These are phyloP conservation scores for Candida sakaeoensis DNA, from an alignment of 805 yeast genomes.

Conservation along the genomic window DNA sequence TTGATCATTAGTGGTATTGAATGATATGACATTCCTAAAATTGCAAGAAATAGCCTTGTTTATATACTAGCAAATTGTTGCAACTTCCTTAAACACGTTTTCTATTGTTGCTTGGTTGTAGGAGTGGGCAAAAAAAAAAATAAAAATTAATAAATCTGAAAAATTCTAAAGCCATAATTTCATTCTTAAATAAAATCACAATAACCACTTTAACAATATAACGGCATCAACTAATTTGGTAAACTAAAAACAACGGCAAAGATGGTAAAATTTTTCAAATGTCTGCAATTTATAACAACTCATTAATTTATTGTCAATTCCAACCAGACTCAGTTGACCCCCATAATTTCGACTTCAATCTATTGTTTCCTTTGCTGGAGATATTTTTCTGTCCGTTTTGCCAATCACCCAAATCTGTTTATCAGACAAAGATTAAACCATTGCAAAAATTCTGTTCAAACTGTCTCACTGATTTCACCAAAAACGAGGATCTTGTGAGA, in stretches of 20 bases:
- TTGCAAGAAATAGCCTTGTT: no score
- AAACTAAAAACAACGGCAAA: neutral
- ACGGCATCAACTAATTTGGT: neutral
- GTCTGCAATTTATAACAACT: conserved; percentile 23
- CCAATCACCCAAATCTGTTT: conserved; percentile 24
- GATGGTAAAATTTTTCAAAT: no score
- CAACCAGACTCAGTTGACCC: conserved; percentile 1
- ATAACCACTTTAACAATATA: conserved; percentile 1
- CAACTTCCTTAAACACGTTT: conserved; percentile 2
- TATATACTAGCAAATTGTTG: neutral
- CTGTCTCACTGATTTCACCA: conserved; percentile 34
- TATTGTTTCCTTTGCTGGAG: conserved; percentile 18
- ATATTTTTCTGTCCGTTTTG: conserved; percentile 37
- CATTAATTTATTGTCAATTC: conserved; percentile 18
- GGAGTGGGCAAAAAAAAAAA: no score
- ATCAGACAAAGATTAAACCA: conserved; percentile 22
- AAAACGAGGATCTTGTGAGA: conserved; percentile 13
- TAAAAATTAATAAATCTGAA: neutral
- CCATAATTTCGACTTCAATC: conserved; percentile 7
- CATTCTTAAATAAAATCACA: neutral
- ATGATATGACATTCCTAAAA: no score
- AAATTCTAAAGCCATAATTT: neutral
- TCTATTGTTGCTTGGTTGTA: neutral
- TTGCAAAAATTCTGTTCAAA: conserved; percentile 34
- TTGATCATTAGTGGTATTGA: conserved; percentile 1